Evolutionary conservation across 306 rosid genomes (phyloP), one percentile per base, ranked within the genome.

Genomic region (Trifolium pratense): DNA sequence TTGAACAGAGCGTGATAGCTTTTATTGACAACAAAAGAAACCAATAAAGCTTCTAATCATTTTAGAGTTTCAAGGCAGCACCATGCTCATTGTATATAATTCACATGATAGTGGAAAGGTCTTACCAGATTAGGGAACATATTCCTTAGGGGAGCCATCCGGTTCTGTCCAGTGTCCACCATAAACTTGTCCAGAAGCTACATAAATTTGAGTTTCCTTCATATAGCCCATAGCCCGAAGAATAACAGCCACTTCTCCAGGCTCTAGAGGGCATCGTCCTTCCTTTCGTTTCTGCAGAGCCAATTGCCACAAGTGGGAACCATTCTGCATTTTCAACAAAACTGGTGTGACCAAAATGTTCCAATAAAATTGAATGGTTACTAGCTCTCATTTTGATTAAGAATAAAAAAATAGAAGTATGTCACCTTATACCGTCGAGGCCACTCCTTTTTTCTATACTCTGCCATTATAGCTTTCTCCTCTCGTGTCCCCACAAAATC

Each of bases 211-310:
- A 36, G 99, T 94, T 83, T 94, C 99, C 81, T 89, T 94, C 0
- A 96, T 91, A 79, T 94, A 94, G 71, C 99, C 99, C 97, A 94
- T 87, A 63, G 99, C 99, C 39, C 99, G 90, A 52, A 94, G 99
- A 84, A 94, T 87, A 37, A 94, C 96, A 29, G 99, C 99, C 81
- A 94, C 99, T 90, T 94, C 99, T 56, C 89, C 97, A 61, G 99
- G 99, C 82, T 94, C 99, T 74, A 91, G 92, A 63, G 99, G 99
- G 79, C 99, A 94, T 43, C 99, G 84, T 51, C 99, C 99, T 84
- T 94, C 99, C 91, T 94, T 94, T 52, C 99, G 85, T 86, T 94
- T 94, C 84, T 94, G 99, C 84, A 94, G 85, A 82, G 99, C 95
- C 83, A 94, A 84, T 71, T 94, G 97, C 97, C 97, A 94, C 52